These are phyloP conservation scores for Lentinula aciculospora DNA, from an alignment of 768 basidiomycete species.

Conservation along the genomic window DNA sequence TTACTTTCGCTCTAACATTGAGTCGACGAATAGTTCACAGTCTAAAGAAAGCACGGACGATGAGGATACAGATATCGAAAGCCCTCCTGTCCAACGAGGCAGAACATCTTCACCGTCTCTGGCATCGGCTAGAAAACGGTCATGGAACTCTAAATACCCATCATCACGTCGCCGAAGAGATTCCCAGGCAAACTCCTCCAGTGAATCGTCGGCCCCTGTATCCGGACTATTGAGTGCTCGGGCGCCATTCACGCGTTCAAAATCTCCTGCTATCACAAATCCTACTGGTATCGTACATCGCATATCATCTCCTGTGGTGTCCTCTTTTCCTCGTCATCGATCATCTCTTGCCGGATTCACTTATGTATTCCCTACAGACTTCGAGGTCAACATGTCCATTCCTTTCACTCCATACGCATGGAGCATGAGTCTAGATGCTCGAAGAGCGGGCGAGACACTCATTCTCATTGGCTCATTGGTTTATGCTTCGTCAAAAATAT, in stretches of 20 bases:
- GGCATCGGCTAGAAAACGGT: constrained; percentile 16
- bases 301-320: constrained; percentile 39
- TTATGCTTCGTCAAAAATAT: constrained; percentile 47
- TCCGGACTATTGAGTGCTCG: constrained; percentile 28
- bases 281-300: constrained; percentile 17
- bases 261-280: constrained; percentile 50
- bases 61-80: constrained; percentile 53
- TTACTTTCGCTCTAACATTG: not conserved
- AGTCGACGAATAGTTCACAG: constrained; percentile 37
- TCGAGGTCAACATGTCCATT: constrained; percentile 39
- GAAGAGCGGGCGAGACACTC: constrained; percentile 58
- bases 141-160: constrained; percentile 13
- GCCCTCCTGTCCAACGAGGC: constrained; percentile 34
- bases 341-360: constrained; percentile 15
- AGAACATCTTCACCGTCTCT: constrained; percentile 29
- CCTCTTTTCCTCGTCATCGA: constrained; percentile 39
- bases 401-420: constrained; percentile 34
- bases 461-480: constrained; percentile 61
- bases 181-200: constrained; percentile 31
- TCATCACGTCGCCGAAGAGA: constrained; percentile 21
- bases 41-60: constrained; percentile 48
- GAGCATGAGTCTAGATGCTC: constrained; percentile 53
- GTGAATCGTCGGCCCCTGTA: constrained; percentile 30
- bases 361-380: constrained; percentile 41
- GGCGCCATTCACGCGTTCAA: constrained; percentile 63